Percentiles rank a stretch among this genome's conserved stretches.
Evolutionary conservation across 306 rosid species (phyloP).

Genomic region (Inga oerstediana): DNA sequence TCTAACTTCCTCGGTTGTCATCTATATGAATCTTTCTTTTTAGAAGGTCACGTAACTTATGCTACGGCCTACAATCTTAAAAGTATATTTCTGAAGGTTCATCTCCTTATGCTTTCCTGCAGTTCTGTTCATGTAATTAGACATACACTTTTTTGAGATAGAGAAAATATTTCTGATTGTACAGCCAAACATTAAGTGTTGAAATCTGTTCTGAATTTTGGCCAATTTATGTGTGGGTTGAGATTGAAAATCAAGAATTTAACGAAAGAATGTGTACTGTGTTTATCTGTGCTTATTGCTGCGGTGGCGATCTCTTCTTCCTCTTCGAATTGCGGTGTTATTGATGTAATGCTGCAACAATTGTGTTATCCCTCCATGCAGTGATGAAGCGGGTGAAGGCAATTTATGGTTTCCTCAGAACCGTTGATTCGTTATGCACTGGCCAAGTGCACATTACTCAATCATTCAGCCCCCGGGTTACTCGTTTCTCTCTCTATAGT

Average conservation of each 20-base stretch:
- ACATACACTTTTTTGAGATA: not conserved
- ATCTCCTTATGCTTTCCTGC: not conserved
- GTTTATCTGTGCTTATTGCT: not conserved
- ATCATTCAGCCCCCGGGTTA: slow-evolving; percentile 50
- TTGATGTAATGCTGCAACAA: not conserved
- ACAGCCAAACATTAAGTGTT: not conserved
- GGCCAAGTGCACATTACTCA: slow-evolving; percentile 44
- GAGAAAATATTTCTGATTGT: not conserved
- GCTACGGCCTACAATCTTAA: no score
- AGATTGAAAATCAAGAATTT: not conserved
- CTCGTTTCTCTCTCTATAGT: slow-evolving; percentile 42
- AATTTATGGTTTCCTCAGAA: slow-evolving; percentile 46
- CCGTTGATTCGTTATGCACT: slow-evolving; percentile 47
- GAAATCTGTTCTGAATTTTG: not conserved
- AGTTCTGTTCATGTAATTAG: not conserved
- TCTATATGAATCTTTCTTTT: no score
- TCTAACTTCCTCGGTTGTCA: no score
- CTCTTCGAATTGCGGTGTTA: not conserved
- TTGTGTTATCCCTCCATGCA: slow-evolving; percentile 1
- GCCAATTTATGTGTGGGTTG: not conserved
- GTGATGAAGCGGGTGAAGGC: slow-evolving; percentile 66
- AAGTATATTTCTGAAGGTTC: no score
- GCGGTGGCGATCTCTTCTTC: not conserved
- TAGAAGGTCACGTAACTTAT: no score
- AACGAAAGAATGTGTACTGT: not conserved